Base-by-base conservation (phyloP, 306 rosid genomes). In the Citrullus mucosospermus region DNA sequence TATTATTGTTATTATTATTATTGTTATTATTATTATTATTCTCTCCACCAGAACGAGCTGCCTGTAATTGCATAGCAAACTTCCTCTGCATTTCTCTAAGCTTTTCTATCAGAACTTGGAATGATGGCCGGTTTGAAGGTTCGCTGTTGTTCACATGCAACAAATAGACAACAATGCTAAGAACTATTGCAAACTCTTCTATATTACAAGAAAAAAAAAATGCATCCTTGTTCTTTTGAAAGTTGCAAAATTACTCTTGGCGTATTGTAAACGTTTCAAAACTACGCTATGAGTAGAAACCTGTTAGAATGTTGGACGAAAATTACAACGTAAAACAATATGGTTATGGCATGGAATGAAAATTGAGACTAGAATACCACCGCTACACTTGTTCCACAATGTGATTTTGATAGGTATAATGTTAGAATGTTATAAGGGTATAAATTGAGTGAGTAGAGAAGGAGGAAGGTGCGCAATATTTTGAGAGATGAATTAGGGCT, bases 41-140 rank as follows among this genome's bases (percentile, higher is more conserved):
- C 18, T 56, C 98, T 57, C 83, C 88, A 12, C 85, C 87, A 0
- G 93, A 58, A 32, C 98, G 91, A 39, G 89, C 88, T 53, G 98
- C 98, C 62, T 96, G 98, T 83, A 89, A 86, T 84, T 92, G 96
- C 82, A 87, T 80, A 66, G 86, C 83, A 73, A 81, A 88, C 71
- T 73, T 85, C 77, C 87, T 88, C 69, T 93, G 98, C 78, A 96
- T 76, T 60, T 96, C 99, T 82, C 84, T 83, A 8, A 96, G 87
- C 84, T 60, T 89, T 75, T 91, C 97, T 53, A 93, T 85, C 82
- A 96, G 87, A 82, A 85, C 97, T 76, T 87, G 98, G 76, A 96
- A 96, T 46, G 98, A 84, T 71, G 99, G 96, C 59, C 99, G 86
- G 82, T 65, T 20, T 55, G 96, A 78, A 50, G 99, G 90, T 80